Evolutionary conservation across 2,329 filamentous ascomycete species (phyloP).

Genomic region (Fusarium gaditjirri): DNA sequence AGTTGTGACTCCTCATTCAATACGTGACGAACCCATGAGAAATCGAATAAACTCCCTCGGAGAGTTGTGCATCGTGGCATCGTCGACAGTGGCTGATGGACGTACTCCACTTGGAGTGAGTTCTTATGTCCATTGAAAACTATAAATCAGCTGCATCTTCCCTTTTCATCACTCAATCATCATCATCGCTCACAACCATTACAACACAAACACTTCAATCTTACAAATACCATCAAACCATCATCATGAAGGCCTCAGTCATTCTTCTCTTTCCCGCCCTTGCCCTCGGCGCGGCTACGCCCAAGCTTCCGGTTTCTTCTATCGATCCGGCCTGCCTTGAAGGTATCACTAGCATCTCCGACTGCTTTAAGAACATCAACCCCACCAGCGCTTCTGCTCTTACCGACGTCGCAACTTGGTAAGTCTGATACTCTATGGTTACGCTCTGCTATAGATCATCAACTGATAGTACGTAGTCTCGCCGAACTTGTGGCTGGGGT

Average conservation of each 20-base stretch:
- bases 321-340: neutral
- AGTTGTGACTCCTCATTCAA: neutral
- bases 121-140: fast-evolving
- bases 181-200: neutral
- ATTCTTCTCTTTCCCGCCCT: neutral
- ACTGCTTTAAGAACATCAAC: neutral
- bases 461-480: neutral
- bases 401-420: neutral
- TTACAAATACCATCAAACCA: fast-evolving
- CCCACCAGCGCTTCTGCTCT: neutral
- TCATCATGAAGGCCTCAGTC: neutral
- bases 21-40: fast-evolving
- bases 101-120: fast-evolving
- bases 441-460: fast-evolving
- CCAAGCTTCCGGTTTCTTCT: neutral
- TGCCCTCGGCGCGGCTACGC: neutral
- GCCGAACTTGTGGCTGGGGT: neutral
- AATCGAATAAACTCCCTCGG: fast-evolving
- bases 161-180: no score
- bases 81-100: fast-evolving
- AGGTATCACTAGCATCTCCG: neutral
- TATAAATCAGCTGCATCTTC: neutral
- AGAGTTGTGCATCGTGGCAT: fast-evolving
- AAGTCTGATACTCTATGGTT: fast-evolving
- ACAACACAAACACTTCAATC: neutral